Conservation (phyloP, 352 stramenopile species). For the Phytophthora megakarya region DNA sequence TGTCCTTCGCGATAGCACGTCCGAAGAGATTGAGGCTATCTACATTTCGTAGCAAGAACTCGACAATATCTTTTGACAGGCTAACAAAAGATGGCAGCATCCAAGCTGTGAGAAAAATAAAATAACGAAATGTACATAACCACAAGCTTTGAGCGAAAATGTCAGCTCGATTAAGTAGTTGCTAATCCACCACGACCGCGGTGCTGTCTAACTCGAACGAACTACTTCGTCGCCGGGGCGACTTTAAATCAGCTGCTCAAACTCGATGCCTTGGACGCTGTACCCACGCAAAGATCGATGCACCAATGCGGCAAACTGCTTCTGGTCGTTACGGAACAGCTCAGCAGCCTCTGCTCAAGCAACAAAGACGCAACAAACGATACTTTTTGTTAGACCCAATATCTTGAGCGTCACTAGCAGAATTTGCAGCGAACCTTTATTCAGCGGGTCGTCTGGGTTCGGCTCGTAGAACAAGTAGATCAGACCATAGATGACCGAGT, state of each 20-base stretch:
- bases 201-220: conserved; percentile 27
- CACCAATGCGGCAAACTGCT: conserved; percentile 93
- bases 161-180: conserved; percentile 27
- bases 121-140: conserved; percentile 21
- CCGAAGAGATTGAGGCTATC: conserved; percentile 84
- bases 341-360: conserved; percentile 92
- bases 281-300: conserved; percentile 83
- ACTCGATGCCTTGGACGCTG: conserved; percentile 82
- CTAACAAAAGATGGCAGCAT: conserved; percentile 6
- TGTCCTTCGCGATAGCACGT: conserved; percentile 78
- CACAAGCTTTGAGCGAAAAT: conserved; percentile 13
- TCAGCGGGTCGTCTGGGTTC: conserved; percentile 98
- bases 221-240: conserved; percentile 5
- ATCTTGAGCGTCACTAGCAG: not conserved
- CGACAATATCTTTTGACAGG: not conserved
- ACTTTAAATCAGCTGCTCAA: conserved; percentile 79
- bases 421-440: conserved; percentile 68
- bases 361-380: not conserved
- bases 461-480: conserved; percentile 99
- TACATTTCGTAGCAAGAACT: conserved; percentile 67
- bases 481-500: conserved; percentile 98
- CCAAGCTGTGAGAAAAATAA: conserved; percentile 17
- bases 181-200: conserved; percentile 12
- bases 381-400: conserved; percentile 3
- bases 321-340: conserved; percentile 94